Evolutionary conservation across 83 land plant species (phyloP), one percentile per base, ranked within the genome.

Genomic region (Thuja plicata): DNA sequence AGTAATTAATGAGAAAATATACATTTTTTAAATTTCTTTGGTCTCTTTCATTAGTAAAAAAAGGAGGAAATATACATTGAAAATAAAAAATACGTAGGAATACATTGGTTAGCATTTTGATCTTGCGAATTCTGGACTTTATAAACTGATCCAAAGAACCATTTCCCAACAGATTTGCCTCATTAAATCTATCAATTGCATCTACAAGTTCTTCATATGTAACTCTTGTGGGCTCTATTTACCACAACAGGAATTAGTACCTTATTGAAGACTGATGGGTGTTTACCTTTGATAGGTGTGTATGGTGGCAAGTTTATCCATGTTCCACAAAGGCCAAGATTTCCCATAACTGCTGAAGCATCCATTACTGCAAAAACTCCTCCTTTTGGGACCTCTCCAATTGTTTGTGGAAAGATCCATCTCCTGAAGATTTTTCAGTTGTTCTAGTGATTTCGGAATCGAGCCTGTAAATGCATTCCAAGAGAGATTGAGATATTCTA

Each of bases 381-480:
- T 4, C 88, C 85, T 1, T 50, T 74, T 8, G 94, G 94, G 34
- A 93, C 60, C 41, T 50, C 77, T 6, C 93, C 94, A 16, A 13
- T 89, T 84, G 89, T 92, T 92, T 32, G 43, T 8, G 5, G 89
- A 88, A 8, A 92, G 88, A 57, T 89, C 89, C 66, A 92, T 37
- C 17, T 13, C 11, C 19, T 87, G 3, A 60, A 91, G 37, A 87
- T 50, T 13, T 30, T 3, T n/a, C 15, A 81, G 62, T 6, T 86
- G 16, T 27, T 6, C 91, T 9, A 91, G 32, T 30, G 86, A 45
- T 9, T 13, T 16, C 35, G 92, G 93, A 66, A 92, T 89, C 38
- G 89, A 24, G 0, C 93, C 93, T 27, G 41, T 38, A 4, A 92
- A 60, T 9, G 38, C 32, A 71, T 92, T 91, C 43, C n/a, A n/a